Base-by-base conservation (phyloP, 192 early-diverging fungal genomes). In the Backusella parvicylindrica region DNA sequence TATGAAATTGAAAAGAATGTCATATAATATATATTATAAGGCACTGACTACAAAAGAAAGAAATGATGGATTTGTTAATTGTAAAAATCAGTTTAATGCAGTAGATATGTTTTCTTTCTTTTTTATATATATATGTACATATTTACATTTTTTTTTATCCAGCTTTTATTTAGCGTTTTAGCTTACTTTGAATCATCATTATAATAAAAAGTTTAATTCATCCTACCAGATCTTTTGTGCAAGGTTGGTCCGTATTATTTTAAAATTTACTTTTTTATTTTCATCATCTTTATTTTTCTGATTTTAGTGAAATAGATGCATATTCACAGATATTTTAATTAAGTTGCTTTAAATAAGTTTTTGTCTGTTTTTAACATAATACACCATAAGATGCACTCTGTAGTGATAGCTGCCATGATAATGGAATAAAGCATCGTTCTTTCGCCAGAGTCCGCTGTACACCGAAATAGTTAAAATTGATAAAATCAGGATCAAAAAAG, bases 1-100 rank as follows among this genome's bases (percentile, higher is more conserved):
- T 74, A 74, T 50, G 73, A 74, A 67, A 43, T 47, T 6, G 73
- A 68, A 50, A 68, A 68, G 16, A n/a, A 3, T n/a, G 32, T n/a
- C 8, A 13, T 36, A 23, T 68, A 68, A 68, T 31, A 65, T 33
- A 30, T 60, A 28, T 12, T 28, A 23, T 3, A 28, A 13, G 9
- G 21, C 0, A 60, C 11, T 60, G 53, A 3, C 12, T 28, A 13
- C 53, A 28, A 26, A 28, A 13, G 23, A 60, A 60, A 12, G 53
- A 13, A 9, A 60, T 12, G 3, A 47, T n/a, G 18, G 15, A n/a
- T 28, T 28, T 9, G 11, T 11, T 60, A 60, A 60, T 60, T 12
- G 23, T 6, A 60, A 13, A n/a, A 12, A 60, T 60, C 26, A 60
- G 13, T 13, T 60, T 60, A 28, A 28, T 60, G 28, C 53, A 60